Percentiles rank a stretch among this genome's conserved stretches.
These are phyloP conservation scores for Recurvomyces mirabilis DNA, from an alignment of 495 filamentous ascomycete genomes.

Conservation along the genomic window DNA sequence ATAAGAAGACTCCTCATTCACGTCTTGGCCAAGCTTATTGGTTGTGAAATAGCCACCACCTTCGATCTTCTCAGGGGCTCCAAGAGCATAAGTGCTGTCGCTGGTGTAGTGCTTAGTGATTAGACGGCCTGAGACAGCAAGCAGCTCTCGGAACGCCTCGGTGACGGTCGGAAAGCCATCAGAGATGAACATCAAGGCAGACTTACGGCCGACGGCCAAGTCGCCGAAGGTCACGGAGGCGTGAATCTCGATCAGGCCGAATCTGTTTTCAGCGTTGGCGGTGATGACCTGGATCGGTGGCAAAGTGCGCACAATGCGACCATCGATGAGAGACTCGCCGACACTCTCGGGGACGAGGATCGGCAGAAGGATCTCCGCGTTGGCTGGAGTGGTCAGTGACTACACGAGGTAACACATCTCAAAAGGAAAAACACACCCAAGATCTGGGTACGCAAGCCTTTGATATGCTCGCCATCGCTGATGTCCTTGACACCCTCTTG, in stretches of 20 bases:
- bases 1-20: too few relatives aligned
- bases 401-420: not conserved
- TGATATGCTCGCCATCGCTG: not conserved
- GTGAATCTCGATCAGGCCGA: too few relatives aligned
- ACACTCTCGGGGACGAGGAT: not conserved
- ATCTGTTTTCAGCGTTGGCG: not conserved
- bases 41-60: conserved; percentile 1
- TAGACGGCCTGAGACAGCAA: not conserved
- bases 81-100: not conserved
- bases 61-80: not conserved
- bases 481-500: not conserved
- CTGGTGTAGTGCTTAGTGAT: not conserved
- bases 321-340: not conserved
- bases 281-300: conserved; percentile 1
- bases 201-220: not conserved
- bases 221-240: conserved; percentile 1
- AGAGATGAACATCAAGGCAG: not conserved
- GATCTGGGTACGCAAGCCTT: conserved; percentile 2
- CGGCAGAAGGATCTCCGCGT: conserved; percentile 2
- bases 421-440: not conserved
- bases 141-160: conserved; percentile 2
- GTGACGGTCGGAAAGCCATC: not conserved
- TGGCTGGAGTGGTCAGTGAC: not conserved
- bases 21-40: too few relatives aligned
- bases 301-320: not conserved